Base-by-base conservation (phyloP, 2,329 filamentous ascomycete species). In the Chaetomium sp. region DNA sequence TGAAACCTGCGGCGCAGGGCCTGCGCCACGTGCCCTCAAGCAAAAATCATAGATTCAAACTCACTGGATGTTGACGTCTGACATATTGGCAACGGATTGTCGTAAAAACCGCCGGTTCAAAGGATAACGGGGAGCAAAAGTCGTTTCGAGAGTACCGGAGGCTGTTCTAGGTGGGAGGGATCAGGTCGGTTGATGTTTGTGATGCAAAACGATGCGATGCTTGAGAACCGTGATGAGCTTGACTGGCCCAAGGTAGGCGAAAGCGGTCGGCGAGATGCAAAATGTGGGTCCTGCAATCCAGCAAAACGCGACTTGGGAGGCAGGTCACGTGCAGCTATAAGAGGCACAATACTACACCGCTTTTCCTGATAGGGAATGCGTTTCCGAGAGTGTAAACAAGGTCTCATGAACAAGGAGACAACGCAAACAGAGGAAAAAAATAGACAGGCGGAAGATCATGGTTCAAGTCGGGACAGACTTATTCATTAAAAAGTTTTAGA, bases 1-100 rank as follows among this genome's bases (percentile, higher is more conserved):
- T 27, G 19, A 27, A 27, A 27, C 19, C 19, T 27, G 19, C 19
- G 19, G 19, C 19, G 19, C 19, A 27, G 19, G 19, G 19, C 3
- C 19, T 27, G 19, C 19, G 19, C 19, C 19, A 27, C 19, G 19
- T 27, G 19, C 19, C 19, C 19, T 27, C 19, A 27, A 27, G 19
- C 41, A 46, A 50, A 50, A 36, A n/a, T 50, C 49, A 37, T 14
- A 6, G 9, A 33, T n/a, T 14, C 6, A 9, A 53, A 70, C 81
- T 64, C 73, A 89, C 86, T 88, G 84, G 55, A 89, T 87, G 76
- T 89, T 88, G 64, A 81, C 72, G 71, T 86, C 83, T 65, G 84
- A 78, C 83, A 86, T 86, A 66, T 49, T 51, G 6, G 6, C 7
- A 11, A 37, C n/a, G 14, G 8, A 49, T 55, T 41, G 64, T 7